Base-by-base conservation (phyloP, 225 moss, liverwort and hornwort species). In the Sphagnum contortum region DNA sequence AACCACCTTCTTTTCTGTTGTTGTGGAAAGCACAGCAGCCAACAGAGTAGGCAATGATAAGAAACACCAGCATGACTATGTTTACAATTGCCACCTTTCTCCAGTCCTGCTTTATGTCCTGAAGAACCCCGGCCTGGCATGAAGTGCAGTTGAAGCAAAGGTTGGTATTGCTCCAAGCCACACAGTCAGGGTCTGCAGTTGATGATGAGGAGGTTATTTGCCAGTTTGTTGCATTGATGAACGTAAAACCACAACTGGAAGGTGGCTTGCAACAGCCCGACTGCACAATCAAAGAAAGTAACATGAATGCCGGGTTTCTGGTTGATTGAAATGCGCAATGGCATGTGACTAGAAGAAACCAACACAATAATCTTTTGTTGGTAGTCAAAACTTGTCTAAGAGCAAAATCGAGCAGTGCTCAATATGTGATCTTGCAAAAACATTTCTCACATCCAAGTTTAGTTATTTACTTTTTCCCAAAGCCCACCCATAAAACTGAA, bases 221-320 rank as follows among this genome's bases (percentile, higher is more conserved):
- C 83, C 83, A 83, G 3, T 51, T 2, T 0, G 79, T 83, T 11
- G 74, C 76, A 49, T 76, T 79, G 5, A 63, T 14, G 63, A 63
- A 83, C 3, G 4, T 58, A 66, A 61, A 83, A 14, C 56, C 60
- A 48, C 83, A 83, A 9, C 66, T 56, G 4, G 76, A 72, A 4
- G 83, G 83, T 12, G 83, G 83, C 49, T 79, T 79, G 72, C 83
- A 83, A 71, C 83, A 83, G 13, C 83, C 83, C 59, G 83, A 79
- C 83, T 83, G 76, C 75, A 71, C 29, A 29, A 29, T 29, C 29
- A 29, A 29, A 29, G 29, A 29, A 29, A 29, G 29, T 29, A 29
- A 29, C 29, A 29, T 29, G 29, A 29, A 29, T 29, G 29, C 29
- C 29, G 1, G 0, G 29, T 29, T 29, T 29, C 29, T 29, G 29